Evolutionary conservation across 116 monocot genomes (phyloP), one percentile per base, ranked within the genome.

Genomic region (Trichopus zeylanicus): DNA sequence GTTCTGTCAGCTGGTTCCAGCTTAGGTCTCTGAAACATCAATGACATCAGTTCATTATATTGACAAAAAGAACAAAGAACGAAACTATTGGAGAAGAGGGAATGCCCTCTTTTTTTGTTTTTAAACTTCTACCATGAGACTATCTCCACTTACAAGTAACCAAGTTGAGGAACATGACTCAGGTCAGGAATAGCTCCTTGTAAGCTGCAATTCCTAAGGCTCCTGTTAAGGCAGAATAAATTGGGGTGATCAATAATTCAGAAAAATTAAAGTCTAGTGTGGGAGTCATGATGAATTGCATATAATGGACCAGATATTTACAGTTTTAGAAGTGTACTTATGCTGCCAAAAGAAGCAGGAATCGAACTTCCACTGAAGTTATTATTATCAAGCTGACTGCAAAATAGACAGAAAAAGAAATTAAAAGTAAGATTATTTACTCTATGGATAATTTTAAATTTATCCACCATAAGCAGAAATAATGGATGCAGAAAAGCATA

Each of bases 371-470:
- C 91, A 63, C 55, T 87, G 67, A 97, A 97, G 62, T 97, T 90
- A 74, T 97, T 97, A 69, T 91, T 91, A 71, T 93, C 93, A 59
- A 93, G 83, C 73, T 93, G 93, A 18, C 93, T 93, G 93, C 57
- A 71, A 70, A 57, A 62, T 2, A 52, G 49, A 24, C 18, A 15
- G 25, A 33, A 65, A 52, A 62, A 52, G 48, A 12, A 48, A 64
- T 51, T 22, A 52, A 31, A 59, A 34, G 3, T n/a, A 58, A 46
- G 20, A 49, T 1, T 24, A 24, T 6, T 20, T 5, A 20, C 8
- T 22, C 22, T n/a, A 49, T 49, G 49, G 21, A 49, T 21, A 49
- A 5, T 0, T 22, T 49, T 35, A 10, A 6, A 35, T 35, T 6
- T 10, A 35, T 35, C 5, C 34, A 35, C 10, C 34, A 35, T 6